Conservation (phyloP, 2,329 filamentous ascomycete species). For the Colletotrichum sp. region DNA sequence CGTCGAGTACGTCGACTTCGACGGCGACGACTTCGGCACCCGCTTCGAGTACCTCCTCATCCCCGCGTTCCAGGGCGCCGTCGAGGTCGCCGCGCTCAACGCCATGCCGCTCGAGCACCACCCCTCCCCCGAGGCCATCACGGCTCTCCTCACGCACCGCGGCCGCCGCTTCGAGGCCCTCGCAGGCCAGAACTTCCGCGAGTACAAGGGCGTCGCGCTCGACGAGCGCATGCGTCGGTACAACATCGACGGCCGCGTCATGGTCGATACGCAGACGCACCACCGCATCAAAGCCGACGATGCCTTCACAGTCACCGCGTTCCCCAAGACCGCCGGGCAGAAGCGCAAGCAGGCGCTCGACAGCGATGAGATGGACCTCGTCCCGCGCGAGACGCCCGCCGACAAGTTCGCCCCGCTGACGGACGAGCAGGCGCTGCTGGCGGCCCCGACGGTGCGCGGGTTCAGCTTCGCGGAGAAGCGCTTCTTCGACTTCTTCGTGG, state of each 20-base stretch:
- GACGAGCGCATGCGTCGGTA: constrained; percentile 44
- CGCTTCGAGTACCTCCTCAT: constrained; percentile 37
- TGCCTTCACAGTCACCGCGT: constrained; percentile 49
- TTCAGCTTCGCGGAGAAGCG: constrained; percentile 52
- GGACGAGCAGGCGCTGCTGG: constrained; percentile 44
- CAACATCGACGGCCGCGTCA: constrained; percentile 84
- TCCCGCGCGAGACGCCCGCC: constrained; percentile 19
- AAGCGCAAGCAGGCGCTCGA: constrained; percentile 20
- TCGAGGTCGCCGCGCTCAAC: constrained; percentile 44
- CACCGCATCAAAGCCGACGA: constrained; percentile 88
- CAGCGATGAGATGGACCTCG: constrained; percentile 26
- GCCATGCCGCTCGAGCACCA: constrained; percentile 50
- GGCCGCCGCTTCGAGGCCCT: constrained; percentile 50
- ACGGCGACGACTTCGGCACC: constrained; percentile 51
- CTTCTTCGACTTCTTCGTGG: constrained; percentile 55
- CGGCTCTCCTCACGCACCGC: constrained; percentile 37
- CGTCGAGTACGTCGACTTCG: constrained; percentile 48
- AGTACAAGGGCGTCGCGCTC: constrained; percentile 45
- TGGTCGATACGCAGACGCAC: constrained; percentile 86
- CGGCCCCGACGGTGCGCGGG: constrained; percentile 52
- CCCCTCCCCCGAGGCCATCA: constrained; percentile 38
- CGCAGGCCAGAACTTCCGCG: constrained; percentile 51
- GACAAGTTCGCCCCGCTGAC: constrained; percentile 27
- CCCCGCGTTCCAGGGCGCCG: constrained; percentile 45
- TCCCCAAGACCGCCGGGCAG: constrained; percentile 16